phyloP scores from a whole-genome alignment of 2,329 filamentous ascomycete species.

The Lecanoromycetidae sp. region DNA sequence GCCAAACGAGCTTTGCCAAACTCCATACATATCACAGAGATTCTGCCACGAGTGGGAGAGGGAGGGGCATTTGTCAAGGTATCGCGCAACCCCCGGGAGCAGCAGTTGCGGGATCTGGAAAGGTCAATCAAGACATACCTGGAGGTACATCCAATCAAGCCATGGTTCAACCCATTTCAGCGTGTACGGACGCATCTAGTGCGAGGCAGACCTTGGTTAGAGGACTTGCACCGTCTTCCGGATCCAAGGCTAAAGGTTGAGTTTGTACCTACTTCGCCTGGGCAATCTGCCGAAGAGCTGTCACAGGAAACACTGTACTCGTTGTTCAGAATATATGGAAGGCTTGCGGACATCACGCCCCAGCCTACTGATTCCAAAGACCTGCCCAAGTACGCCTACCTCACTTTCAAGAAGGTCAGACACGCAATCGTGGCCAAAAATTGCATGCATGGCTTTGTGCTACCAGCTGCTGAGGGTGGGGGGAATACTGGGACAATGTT shows the following conservation, averaged over 20 bases:
- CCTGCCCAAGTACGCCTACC: conserved; percentile 62
- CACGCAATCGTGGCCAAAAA: conserved; percentile 82
- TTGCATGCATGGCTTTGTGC: conserved; percentile 74
- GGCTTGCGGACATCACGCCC: conserved; percentile 70
- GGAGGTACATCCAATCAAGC: conserved; percentile 58
- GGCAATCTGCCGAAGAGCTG: conserved; percentile 61
- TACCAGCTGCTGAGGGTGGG: conserved; percentile 52
- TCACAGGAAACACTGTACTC: conserved; percentile 79
- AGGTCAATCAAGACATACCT: conserved; percentile 51
- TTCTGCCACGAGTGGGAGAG: conserved; percentile 76
- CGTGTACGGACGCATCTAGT: conserved; percentile 62
- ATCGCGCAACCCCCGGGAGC: conserved; percentile 39
- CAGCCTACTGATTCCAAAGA: conserved; percentile 81
- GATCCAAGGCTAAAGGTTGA: conserved; percentile 67
- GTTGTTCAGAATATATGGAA: conserved; percentile 80
- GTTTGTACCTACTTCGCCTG: conserved; percentile 63
- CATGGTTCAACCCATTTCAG: conserved; percentile 80
- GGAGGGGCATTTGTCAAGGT: conserved; percentile 92
- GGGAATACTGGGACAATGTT: conserved; percentile 65
- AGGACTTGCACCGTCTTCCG: conserved; percentile 77
- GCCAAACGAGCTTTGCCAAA: conserved; percentile 51
- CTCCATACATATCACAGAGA: conserved; percentile 61
- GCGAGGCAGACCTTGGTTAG: conserved; percentile 78
- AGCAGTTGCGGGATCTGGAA: conserved; percentile 45
- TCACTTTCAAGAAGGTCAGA: conserved; percentile 63